phyloP scores from a whole-genome alignment of 2,329 filamentous ascomycete species.

The Fusarium buharicum region DNA sequence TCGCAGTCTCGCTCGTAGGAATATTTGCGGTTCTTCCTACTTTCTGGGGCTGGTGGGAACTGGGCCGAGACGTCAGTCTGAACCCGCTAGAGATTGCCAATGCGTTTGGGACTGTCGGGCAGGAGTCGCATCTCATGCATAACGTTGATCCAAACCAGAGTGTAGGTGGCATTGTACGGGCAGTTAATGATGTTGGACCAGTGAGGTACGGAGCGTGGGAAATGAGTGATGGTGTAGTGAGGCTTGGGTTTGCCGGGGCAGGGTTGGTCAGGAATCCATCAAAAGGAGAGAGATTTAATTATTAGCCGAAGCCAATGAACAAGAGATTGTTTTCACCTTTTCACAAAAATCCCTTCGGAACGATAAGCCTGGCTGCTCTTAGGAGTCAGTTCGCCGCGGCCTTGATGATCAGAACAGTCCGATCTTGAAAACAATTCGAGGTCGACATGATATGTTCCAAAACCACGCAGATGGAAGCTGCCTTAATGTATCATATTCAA shows the following conservation, averaged over 20 bases:
- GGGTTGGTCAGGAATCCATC: constrained; percentile 27
- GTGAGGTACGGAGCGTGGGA: constrained; percentile 41
- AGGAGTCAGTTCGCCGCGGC: too few relatives aligned
- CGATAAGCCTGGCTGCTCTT: too few relatives aligned
- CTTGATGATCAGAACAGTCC: too few relatives aligned
- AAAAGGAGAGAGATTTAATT: constrained; percentile 37
- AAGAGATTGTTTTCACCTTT: too few relatives aligned
- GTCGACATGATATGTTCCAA: too few relatives aligned
- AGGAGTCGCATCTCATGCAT: constrained; percentile 34
- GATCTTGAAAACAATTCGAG: too few relatives aligned
- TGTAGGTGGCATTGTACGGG: constrained; percentile 26
- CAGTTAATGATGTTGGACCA: constrained; percentile 21
- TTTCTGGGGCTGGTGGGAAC: constrained; percentile 43
- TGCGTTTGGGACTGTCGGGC: constrained; percentile 31
- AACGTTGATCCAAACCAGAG: constrained; percentile 36
- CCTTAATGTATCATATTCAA: too few relatives aligned
- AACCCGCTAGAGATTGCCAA: constrained; percentile 40
- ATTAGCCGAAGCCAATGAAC: constrained; percentile 3
- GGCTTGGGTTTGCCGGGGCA: constrained; percentile 37
- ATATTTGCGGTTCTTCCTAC: constrained; percentile 32
- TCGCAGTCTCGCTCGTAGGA: constrained; percentile 30
- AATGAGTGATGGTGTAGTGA: constrained; percentile 25
- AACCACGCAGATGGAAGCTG: too few relatives aligned
- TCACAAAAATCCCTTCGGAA: too few relatives aligned
- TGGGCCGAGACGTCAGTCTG: constrained; percentile 38